phyloP scores from a whole-genome alignment of 495 filamentous ascomycete genomes.

The Neurospora sublineolata region DNA sequence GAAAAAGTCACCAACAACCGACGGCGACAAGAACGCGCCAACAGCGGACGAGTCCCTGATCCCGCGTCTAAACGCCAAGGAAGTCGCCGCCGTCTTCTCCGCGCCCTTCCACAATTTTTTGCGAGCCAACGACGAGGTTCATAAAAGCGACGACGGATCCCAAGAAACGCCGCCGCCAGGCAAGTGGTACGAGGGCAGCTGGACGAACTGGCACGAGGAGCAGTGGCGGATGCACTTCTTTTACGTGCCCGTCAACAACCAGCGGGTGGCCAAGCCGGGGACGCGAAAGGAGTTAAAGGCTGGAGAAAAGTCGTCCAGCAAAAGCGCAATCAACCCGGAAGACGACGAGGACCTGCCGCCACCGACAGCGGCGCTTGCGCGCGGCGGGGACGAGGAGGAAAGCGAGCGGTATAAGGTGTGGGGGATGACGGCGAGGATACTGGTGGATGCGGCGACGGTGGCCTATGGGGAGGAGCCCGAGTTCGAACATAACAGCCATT shows the following conservation, averaged over 20 bases:
- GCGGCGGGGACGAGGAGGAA: constrained; percentile 25
- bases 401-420: constrained; percentile 63
- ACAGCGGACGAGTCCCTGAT: constrained; percentile 60
- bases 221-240: constrained; percentile 81
- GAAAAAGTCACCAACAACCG: too few species aligned
- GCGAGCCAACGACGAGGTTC: constrained; percentile 32
- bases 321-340: not conserved
- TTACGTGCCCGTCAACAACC: constrained; percentile 59
- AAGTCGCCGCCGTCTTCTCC: constrained; percentile 86
- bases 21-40: constrained; percentile 5
- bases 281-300: constrained; percentile 1
- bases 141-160: constrained; percentile 3
- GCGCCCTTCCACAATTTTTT: constrained; percentile 71
- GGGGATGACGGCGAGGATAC: constrained; percentile 82
- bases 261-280: constrained; percentile 47
- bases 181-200: constrained; percentile 58
- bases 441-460: constrained; percentile 74
- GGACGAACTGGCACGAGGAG: constrained; percentile 51
- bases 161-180: constrained; percentile 35
- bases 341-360: constrained; percentile 2
- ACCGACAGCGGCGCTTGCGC: constrained; percentile 12
- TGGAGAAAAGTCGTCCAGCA: not conserved
- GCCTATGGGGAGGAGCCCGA: constrained; percentile 73
- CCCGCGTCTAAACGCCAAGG: constrained; percentile 66
- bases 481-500: constrained; percentile 68